These are phyloP conservation scores for Blastobotrys aristatus DNA, from an alignment of 1,139 yeast genomes.

Conservation along the genomic window DNA sequence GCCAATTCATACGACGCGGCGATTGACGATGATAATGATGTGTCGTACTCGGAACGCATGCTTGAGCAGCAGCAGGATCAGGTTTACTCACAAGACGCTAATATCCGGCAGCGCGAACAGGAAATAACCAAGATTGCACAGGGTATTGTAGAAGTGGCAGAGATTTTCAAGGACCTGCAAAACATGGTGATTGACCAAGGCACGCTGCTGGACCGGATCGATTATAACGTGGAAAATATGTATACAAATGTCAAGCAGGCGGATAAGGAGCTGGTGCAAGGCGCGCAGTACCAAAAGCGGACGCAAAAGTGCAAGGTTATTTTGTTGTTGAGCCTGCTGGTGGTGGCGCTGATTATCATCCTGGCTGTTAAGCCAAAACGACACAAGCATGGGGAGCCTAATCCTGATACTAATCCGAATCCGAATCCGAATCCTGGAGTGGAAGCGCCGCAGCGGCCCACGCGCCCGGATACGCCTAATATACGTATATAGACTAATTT, in stretches of 20 bases:
- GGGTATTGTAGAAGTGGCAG: constrained; percentile 88
- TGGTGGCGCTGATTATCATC: constrained; percentile 64
- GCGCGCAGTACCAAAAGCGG: constrained; percentile 76
- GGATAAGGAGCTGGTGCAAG: constrained; percentile 68
- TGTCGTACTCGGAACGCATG: constrained; percentile 39
- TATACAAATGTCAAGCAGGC: constrained; percentile 71
- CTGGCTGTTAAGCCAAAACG: constrained; percentile 63
- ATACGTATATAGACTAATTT: not conserved
- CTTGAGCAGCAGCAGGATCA: constrained; percentile 36
- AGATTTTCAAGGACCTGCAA: constrained; percentile 91
- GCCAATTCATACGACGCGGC: constrained; percentile 16
- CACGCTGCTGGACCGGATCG: constrained; percentile 85
- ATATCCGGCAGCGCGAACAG: constrained; percentile 69
- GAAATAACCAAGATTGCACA: constrained; percentile 89
- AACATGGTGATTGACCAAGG: constrained; percentile 93
- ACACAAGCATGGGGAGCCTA: constrained; percentile 18
- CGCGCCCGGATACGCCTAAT: not conserved
- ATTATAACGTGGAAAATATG: constrained; percentile 79
- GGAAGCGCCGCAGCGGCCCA: constrained; percentile 14
- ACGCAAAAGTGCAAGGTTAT: constrained; percentile 90
- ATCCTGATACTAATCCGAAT: not conserved
- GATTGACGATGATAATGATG: constrained; percentile 38
- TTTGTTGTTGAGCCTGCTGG: constrained; percentile 62
- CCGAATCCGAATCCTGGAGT: constrained; percentile 19
- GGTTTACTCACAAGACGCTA: constrained; percentile 26